Evolutionary conservation across 2,329 filamentous ascomycete genomes (phyloP), one percentile per base, ranked within the genome.

Genomic region (Claviceps pusilla): DNA sequence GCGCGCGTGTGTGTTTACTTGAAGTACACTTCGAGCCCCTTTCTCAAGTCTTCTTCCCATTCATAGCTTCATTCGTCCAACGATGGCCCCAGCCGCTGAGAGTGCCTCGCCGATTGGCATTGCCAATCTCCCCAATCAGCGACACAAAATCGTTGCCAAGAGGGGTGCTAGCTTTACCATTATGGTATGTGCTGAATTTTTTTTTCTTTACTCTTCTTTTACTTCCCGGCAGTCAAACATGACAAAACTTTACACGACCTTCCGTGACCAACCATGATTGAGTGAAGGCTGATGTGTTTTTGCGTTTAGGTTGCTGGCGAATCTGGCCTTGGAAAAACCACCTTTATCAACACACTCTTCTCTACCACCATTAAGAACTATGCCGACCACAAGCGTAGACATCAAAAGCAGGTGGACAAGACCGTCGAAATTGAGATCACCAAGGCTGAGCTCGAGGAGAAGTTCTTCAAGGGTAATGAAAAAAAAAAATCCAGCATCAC

Each of bases 331-430:
- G 93, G 93, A 78, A 98, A 98, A 83, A 98, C 94, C 31, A 98
- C 93, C 66, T 98, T 98, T 76, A 97, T 98, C 83, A 98, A 98
- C 84, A 98, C 93, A 57, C 84, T 98, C 58, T 98, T 98, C 81
- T 98, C 93, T 59, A 98, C 94, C 62, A 98, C 93, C 65, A 98
- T 98, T 82, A 98, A 98, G 82, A 98, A 97, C 82, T 98, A 98
- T 73, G 93, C 93, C 80, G 93, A 98, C 74, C 91, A 98, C 82
- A 95, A 95, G 81, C 87, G 89, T 74, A 88, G 93, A 69, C 93
- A 98, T 74, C 88, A 93, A 76, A 98, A 98, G 83, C 93, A 98
- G 78, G 83, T 97, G 63, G 93, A 98, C 78, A 97, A 97, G 82
- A 98, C 93, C 11, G 93, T 98, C 61, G 94, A 98, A 78, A 98